phyloP scores from a whole-genome alignment of 2,329 filamentous ascomycete species.

The Ophiocordyceps polyrhachis-furcata region DNA sequence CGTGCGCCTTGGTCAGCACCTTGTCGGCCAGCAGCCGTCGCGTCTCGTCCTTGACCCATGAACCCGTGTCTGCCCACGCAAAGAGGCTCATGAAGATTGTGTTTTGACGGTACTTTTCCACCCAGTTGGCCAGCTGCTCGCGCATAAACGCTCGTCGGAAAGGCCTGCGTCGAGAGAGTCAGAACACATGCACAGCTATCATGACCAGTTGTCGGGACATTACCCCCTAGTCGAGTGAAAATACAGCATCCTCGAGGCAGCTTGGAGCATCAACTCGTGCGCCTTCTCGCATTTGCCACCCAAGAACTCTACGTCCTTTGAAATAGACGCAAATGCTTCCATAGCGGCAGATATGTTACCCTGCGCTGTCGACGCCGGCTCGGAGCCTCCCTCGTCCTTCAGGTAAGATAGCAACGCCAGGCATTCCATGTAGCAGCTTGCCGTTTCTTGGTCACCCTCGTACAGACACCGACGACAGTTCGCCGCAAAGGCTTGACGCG shows the following conservation, averaged over 20 bases:
- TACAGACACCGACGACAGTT: constrained; percentile 38
- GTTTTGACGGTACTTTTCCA: constrained; percentile 53
- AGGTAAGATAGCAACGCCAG: constrained; percentile 51
- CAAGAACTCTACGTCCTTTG: constrained; percentile 21
- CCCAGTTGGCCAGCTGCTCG: constrained; percentile 37
- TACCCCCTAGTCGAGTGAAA: constrained; percentile 42
- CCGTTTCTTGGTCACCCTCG: constrained; percentile 24
- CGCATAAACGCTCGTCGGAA: constrained; percentile 52
- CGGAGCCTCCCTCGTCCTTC: constrained; percentile 19
- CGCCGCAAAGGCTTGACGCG: constrained; percentile 31
- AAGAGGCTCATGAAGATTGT: constrained; percentile 56
- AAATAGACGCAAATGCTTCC: constrained; percentile 20
- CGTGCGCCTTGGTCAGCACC: constrained; percentile 20
- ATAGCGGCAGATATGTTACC: constrained; percentile 37
- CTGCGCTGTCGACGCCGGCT: constrained; percentile 27
- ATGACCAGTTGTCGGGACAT: constrained; percentile 6
- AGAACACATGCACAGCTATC: not conserved
- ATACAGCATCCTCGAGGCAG: constrained; percentile 45
- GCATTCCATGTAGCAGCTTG: constrained; percentile 39
- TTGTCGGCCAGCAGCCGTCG: constrained; percentile 42
- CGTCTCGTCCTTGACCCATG: constrained; percentile 59
- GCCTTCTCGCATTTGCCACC: constrained; percentile 13
- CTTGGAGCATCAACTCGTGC: constrained; percentile 52
- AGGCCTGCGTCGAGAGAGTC: constrained; percentile 21
- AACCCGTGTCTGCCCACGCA: constrained; percentile 53